Evolutionary conservation across 805 yeast genomes (phyloP).

Genomic region (Zygoascus biomembranicola): DNA sequence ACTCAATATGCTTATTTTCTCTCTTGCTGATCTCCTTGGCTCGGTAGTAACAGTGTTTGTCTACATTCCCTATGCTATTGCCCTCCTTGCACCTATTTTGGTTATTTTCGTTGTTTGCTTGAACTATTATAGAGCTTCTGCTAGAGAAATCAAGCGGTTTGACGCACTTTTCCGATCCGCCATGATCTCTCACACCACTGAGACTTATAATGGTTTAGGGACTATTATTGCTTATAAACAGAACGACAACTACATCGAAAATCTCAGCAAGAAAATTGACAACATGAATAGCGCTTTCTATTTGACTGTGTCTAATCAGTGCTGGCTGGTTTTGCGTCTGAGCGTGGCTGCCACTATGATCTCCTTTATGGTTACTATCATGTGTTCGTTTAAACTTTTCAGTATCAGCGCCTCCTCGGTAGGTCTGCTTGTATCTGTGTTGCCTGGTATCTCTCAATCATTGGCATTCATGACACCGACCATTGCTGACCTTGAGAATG

Average conservation of each 20-base stretch:
- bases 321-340: constrained; percentile 61
- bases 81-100: constrained; percentile 47
- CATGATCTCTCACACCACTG: constrained; percentile 64
- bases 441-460: constrained; percentile 45
- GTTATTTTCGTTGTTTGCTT: constrained; percentile 37
- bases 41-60: constrained; percentile 49
- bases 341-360: constrained; percentile 44
- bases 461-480: constrained; percentile 71
- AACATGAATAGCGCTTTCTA: constrained; percentile 59
- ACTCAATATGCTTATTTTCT: constrained; percentile 47
- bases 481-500: constrained; percentile 63
- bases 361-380: constrained; percentile 45
- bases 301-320: constrained; percentile 53
- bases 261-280: constrained; percentile 41
- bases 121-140: constrained; percentile 54
- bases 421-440: constrained; percentile 58
- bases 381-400: constrained; percentile 52
- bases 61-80: constrained; percentile 61
- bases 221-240: constrained; percentile 54
- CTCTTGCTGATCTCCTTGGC: constrained; percentile 45
- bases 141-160: constrained; percentile 64
- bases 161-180: constrained; percentile 62
- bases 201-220: constrained; percentile 53
- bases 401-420: constrained; percentile 49
- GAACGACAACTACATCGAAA: constrained; percentile 37